Evolutionary conservation across 2,329 filamentous ascomycete species (phyloP).

Genomic region (Sclerotinia sclerotiorum): DNA sequence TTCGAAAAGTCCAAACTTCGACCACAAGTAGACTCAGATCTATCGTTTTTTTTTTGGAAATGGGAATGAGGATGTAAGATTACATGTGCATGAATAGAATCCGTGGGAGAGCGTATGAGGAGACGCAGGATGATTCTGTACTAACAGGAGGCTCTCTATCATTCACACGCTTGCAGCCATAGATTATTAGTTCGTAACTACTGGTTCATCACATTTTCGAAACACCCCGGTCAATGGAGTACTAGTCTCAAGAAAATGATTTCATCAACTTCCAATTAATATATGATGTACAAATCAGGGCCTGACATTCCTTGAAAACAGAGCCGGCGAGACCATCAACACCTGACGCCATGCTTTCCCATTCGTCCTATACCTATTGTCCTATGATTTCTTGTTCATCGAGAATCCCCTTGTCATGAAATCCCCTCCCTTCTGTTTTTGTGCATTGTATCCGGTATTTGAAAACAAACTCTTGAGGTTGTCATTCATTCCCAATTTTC

Average conservation of each 20-base stretch:
- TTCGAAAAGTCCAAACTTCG: too few species aligned
- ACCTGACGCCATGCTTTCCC: slow-evolving; percentile 4
- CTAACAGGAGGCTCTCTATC: neutral
- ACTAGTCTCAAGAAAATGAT: neutral
- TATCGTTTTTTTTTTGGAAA: too few species aligned
- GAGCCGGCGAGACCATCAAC: neutral
- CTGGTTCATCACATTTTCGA: neutral
- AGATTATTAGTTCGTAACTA: neutral
- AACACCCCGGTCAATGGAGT: neutral
- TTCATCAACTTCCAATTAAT: neutral
- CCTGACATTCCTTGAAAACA: neutral
- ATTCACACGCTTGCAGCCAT: neutral
- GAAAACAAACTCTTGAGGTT: slow-evolving; percentile 56
- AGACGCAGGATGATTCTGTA: neutral
- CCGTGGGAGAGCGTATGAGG: neutral
- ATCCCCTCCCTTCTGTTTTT: slow-evolving; percentile 47
- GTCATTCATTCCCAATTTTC: slow-evolving; percentile 63
- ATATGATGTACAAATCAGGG: neutral
- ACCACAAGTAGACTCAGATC: too few species aligned
- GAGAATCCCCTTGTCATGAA: slow-evolving; percentile 61
- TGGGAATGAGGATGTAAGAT: too few species aligned
- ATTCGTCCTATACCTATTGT: neutral
- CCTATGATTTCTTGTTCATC: slow-evolving; percentile 45
- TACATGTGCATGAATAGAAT: too few species aligned
- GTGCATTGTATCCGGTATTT: slow-evolving; percentile 44